These are phyloP conservation scores for Ajuga chamaepitys DNA, from an alignment of 257 asterid genomes.

Conservation along the genomic window DNA sequence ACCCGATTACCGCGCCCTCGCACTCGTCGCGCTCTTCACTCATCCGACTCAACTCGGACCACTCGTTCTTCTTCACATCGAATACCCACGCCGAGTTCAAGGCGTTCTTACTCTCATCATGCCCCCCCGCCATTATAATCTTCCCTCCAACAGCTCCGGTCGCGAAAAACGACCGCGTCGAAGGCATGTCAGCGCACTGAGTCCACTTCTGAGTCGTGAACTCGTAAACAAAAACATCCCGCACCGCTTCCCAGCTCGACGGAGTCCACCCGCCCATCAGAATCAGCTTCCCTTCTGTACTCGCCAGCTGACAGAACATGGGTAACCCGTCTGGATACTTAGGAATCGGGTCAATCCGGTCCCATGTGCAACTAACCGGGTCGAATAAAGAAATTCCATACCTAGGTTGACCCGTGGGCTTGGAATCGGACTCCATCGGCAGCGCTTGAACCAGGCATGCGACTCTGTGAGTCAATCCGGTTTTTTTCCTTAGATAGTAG, in stretches of 20 bases:
- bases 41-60: conserved; percentile 64
- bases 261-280: conserved; percentile 89
- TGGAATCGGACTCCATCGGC: conserved; percentile 34
- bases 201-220: conserved; percentile 63
- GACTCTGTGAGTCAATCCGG: conserved; percentile 45
- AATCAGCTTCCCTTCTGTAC: conserved; percentile 60
- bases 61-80: conserved; percentile 34
- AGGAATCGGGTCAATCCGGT: conserved; percentile 57
- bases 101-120: conserved; percentile 86
- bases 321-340: conserved; percentile 69
- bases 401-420: conserved; percentile 50
- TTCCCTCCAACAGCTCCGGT: conserved; percentile 49
- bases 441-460: conserved; percentile 73
- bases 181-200: conserved; percentile 62
- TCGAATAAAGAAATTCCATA: conserved; percentile 62
- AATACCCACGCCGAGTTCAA: conserved; percentile 46
- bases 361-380: conserved; percentile 48
- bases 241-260: conserved; percentile 65
- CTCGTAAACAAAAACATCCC: conserved; percentile 64
- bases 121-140: conserved; percentile 77
- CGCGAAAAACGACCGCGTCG: conserved; percentile 72
- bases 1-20: conserved; percentile 57
- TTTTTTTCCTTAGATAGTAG: conserved; percentile 50
- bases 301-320: conserved; percentile 63
- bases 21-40: conserved; percentile 86